Evolutionary conservation across 768 basidiomycete genomes (phyloP), one percentile per base, ranked within the genome.

Genomic region (Floccularia luteovirens): DNA sequence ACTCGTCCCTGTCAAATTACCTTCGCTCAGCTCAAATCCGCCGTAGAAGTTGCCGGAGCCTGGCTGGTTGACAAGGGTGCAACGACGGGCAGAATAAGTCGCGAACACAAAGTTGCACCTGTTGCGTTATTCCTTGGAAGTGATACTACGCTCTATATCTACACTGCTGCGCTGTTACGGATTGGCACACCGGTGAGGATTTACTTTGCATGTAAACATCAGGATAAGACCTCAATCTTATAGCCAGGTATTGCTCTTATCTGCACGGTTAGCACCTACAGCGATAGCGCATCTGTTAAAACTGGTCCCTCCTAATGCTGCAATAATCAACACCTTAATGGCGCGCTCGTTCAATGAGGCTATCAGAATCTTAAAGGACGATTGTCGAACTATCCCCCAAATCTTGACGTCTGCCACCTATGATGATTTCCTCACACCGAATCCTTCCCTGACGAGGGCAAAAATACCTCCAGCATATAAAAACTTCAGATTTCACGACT

Each of bases 121-220:
- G 63, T 67, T 7, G 64, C 55, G 2, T 56, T 66, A 39, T 47
- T 67, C 7, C 53, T 65, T 13, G 54, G 55, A 10, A 66, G 64
- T 40, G 66, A 67, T 43, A 54, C 64, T 24, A 50, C 49, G 5
- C 57, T 63, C 12, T 65, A 62, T 44, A 55, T 65, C n/a, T 60
- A 57, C 34, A 59, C 66, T 51, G 53, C 58, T 27, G 61, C 64
- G 12, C 45, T 67, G 21, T 38, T 63, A 36, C 54, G 62, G 28
- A 55, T 64, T 21, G 63, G 63, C 5, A 57, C 58, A 7, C 64
- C 64, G 8, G 65, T 66, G 33, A 50, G 62, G 48, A 14, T 13
- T 14, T 12, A 28, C 10, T 16, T 22, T 8, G n/a, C n/a, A n/a
- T n/a, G n/a, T n/a, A n/a, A n/a, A n/a, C n/a, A n/a, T 24, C 39